Percentiles rank a stretch among this genome's conserved stretches.
Evolutionary conservation across 2,329 filamentous ascomycete genomes (phyloP).

Genomic region (Bimuria novae-zelandiae): DNA sequence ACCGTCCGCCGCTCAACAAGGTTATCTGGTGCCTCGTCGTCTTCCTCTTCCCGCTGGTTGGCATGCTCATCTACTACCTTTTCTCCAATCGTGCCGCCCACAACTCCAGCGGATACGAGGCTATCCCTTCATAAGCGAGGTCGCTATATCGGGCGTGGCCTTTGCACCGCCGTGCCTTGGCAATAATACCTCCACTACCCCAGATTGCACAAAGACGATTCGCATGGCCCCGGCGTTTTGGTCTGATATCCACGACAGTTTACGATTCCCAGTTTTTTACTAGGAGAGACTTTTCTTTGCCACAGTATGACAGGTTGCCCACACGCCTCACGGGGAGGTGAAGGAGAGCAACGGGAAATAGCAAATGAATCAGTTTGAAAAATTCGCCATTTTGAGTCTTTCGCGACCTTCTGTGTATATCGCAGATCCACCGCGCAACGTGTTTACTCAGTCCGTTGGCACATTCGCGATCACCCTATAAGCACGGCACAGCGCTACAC

Average conservation of each 20-base stretch:
- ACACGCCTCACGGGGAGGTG: not conserved
- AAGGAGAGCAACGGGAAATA: not conserved
- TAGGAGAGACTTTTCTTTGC: not conserved
- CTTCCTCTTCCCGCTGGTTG: constrained; percentile 67
- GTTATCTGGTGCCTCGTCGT: constrained; percentile 66
- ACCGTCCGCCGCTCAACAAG: constrained; percentile 62
- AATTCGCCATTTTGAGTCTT: not conserved
- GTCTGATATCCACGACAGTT: not conserved
- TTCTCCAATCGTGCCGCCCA: constrained; percentile 66
- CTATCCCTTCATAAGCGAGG: constrained; percentile 42
- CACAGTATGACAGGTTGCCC: not conserved
- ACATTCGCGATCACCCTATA: too few relatives aligned
- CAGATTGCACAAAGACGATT: not conserved
- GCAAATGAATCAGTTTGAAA: not conserved
- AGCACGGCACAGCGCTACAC: too few relatives aligned
- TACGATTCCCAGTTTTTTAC: not conserved
- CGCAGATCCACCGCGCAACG: too few relatives aligned
- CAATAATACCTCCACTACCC: not conserved
- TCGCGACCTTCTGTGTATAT: too few relatives aligned
- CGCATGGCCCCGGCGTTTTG: not conserved
- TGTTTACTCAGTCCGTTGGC: too few relatives aligned
- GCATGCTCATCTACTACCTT: constrained; percentile 66
- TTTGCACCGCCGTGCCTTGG: not conserved
- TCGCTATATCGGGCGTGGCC: not conserved
- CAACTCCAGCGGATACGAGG: constrained; percentile 61